Evolutionary conservation across 2,329 filamentous ascomycete genomes (phyloP).

Genomic region (Fusarium dimerum): DNA sequence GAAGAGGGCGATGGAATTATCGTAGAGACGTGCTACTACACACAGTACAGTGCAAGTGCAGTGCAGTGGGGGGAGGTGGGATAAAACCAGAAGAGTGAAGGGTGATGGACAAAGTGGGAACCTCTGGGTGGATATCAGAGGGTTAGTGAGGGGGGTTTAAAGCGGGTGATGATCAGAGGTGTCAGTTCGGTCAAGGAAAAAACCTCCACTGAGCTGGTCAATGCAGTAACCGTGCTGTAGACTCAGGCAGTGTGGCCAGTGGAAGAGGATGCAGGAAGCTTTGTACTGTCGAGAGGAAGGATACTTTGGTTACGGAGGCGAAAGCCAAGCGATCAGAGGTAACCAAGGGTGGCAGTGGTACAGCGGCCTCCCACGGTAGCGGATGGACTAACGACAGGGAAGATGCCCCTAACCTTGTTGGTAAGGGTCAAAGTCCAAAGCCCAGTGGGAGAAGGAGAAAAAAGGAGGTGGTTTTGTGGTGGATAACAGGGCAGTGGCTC

Average conservation of each 20-base stretch:
- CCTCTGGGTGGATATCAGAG: background rate
- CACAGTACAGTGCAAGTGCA: too few species aligned
- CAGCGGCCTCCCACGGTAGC: constrained; percentile 19
- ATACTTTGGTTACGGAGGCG: constrained; percentile 7
- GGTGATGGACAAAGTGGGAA: background rate
- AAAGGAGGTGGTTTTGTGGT: background rate
- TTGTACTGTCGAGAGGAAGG: constrained; percentile 1
- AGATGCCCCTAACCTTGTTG: constrained; percentile 9
- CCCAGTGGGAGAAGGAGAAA: background rate
- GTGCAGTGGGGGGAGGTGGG: background rate
- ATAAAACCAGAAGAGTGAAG: background rate
- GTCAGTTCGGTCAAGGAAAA: too few species aligned
- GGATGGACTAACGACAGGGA: constrained; percentile 3
- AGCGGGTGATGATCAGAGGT: background rate
- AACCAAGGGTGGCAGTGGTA: constrained; percentile 14
- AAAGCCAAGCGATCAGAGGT: constrained; percentile 11
- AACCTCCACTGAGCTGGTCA: too few species aligned
- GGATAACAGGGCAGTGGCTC: background rate
- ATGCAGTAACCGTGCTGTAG: too few species aligned
- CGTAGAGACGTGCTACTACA: background rate
- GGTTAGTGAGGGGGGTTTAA: background rate
- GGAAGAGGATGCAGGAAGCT: background rate
- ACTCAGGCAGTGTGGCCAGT: too few species aligned
- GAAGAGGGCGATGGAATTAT: background rate
- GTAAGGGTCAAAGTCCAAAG: background rate